Base-by-base conservation (phyloP, 2,329 filamentous ascomycete species). In the Seiridium cupressi region DNA sequence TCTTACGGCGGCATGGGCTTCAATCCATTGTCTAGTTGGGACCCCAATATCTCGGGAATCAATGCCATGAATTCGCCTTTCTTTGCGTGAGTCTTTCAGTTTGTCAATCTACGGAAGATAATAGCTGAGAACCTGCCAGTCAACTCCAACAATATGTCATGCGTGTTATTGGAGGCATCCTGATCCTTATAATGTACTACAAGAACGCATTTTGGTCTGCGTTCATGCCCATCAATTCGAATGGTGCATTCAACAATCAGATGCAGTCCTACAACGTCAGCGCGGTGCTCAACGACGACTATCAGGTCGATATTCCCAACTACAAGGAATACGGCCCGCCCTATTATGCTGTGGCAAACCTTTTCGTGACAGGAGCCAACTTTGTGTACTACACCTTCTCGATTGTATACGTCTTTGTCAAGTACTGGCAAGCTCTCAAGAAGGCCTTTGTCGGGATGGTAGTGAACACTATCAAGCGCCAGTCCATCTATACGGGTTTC, bases 401-500 rank as follows among this genome's bases (percentile, higher is more conserved):
- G 0, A 70, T 76, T 6, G 72, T 75, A 0, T 76, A 76, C 38
- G 71, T 76, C 0, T 65, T 70, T 13, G 63, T 74, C 3, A 74
- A 74, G n/a, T 68, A 74, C 34, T 75, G 70, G 68, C 59, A 65
- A 0, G 68, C 74, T 3, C 72, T 76, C 44, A 70, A 72, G 11
- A 64, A 69, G 26, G 73, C 73, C 0, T 75, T 74, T 51, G 65
- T 65, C 9, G 68, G 65, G 3, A 71, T 71, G 58, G 38, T 60
- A 48, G 44, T 57, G 36, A 53, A 53, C 3, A 63, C 61, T 5
- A 56, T 55, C 18, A 60, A 57, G 40, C 51, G 54, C 1, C 59
- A 55, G 18, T 56, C 51, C 4, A 48, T 62, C 18, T 65, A 63
- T 57, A 61, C 59, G 63, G 82, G 3, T 75, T 79, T 65, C 73